Conservation (phyloP, 2,329 filamentous ascomycete genomes). For the Sordariomycetes sp. region DNA sequence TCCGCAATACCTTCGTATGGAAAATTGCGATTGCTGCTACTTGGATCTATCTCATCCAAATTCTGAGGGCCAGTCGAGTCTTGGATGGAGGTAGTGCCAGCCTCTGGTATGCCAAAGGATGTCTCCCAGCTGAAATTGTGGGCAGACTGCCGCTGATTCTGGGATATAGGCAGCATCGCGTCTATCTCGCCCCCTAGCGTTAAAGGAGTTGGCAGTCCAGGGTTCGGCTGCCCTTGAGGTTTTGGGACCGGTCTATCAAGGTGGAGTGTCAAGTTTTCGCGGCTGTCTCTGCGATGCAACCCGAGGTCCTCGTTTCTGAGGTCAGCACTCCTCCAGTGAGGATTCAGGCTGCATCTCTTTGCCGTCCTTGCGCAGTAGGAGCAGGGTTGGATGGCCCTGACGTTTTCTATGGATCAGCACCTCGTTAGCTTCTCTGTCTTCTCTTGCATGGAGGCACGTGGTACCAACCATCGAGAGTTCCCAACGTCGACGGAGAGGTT, state of each 20-base stretch:
- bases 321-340: slow-evolving; percentile 8
- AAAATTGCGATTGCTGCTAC: not conserved
- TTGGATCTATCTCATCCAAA: not conserved
- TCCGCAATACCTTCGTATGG: too few relatives aligned
- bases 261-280: not conserved
- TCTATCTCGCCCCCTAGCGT: not conserved
- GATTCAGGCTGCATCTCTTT: slow-evolving; percentile 10
- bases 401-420: not conserved
- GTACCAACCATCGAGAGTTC: not conserved
- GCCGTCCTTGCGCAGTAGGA: slow-evolving; percentile 12
- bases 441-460: not conserved
- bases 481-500: not conserved
- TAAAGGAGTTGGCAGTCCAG: not conserved
- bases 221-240: not conserved
- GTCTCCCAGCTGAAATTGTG: not conserved
- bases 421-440: too few relatives aligned
- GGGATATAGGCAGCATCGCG: not conserved
- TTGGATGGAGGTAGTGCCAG: not conserved
- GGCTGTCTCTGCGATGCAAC: not conserved
- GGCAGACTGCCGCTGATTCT: not conserved
- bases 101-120: not conserved
- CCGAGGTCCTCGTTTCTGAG: not conserved
- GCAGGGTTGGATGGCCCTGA: slow-evolving; percentile 6
- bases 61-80: not conserved
- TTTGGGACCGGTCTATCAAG: not conserved